Base-by-base conservation (phyloP, 495 filamentous ascomycete genomes). In the Pyrenula aspistea region DNA sequence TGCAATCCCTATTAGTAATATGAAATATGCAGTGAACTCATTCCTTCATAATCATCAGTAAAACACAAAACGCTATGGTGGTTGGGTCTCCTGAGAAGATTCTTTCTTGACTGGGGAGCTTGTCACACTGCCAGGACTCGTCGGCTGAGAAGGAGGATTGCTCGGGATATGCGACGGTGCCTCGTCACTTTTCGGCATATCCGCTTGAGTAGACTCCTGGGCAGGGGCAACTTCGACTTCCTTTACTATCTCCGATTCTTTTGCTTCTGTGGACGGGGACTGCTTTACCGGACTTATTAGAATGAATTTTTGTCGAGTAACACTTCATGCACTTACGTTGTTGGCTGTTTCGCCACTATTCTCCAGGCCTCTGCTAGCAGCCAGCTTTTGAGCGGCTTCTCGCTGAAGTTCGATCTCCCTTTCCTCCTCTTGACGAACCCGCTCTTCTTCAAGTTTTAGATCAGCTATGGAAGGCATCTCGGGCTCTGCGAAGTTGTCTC, bases 391-490 rank as follows among this genome's bases (percentile, higher is more conserved):
- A 1, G 92, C 92, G 24, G 84, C 87, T 55, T 80, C 68, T 51
- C 91, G 77, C 65, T 83, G 88, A 55, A 77, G 77, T 65, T 84
- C 77, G 50, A 95, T 72, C 52, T 84, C 79, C 22, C 75, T 74
- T 59, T 91, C 83, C 63, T 96, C 89, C 66, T 89, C 77, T 42
- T 71, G 65, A 58, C 77, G 79, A 0, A 83, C 70, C 22, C 72
- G 77, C 49, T 88, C 81, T 59, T 97, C 91, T 67, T 96, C 90
- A 51, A 77, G 74, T 61, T 86, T 83, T 22, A 96, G 63, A 60
- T 93, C 87, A 12, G 77, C 78, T 22, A 95, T 73, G 2, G 88
- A 86, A 2, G 82, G 77, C 0, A 62, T 57, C 1, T 69, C 63
- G 19, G 63, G 49, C 22, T 65, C 63, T 42, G 62, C 52, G 49